A percentile compares a stretch with the other conserved stretches of the same genome.
Conservation (phyloP, 345 rosid species). For the Eucalyptus regnans region DNA sequence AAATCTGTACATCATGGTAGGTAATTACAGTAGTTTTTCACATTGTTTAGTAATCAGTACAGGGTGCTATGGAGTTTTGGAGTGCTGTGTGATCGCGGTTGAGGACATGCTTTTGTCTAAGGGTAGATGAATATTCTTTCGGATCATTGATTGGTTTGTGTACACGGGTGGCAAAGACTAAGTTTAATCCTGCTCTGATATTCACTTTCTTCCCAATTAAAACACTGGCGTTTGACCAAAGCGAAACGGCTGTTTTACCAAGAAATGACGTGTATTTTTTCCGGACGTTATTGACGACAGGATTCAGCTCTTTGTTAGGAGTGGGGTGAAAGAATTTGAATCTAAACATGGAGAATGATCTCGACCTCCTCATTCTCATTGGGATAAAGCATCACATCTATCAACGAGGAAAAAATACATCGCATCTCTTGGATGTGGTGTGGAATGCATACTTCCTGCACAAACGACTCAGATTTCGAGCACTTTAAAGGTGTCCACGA, state of each 20-base stretch:
- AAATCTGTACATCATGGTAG: not conserved
- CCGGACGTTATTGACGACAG: not conserved
- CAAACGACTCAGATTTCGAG: constrained; percentile 26
- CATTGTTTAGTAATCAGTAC: not conserved
- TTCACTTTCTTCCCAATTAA: not conserved
- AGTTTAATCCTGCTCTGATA: not conserved
- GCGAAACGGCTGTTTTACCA: not conserved
- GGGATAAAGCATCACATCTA: not conserved
- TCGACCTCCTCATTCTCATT: not conserved
- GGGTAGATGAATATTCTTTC: not conserved
- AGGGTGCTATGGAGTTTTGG: not conserved
- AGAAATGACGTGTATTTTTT: not conserved
- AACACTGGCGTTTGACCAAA: not conserved
- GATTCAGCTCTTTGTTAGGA: not conserved
- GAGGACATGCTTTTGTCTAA: not conserved
- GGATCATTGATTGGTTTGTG: not conserved
- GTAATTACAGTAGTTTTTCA: not conserved
- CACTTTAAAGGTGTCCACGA: constrained; percentile 60
- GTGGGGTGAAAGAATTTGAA: not conserved
- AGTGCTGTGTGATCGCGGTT: not conserved
- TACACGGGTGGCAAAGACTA: not conserved
- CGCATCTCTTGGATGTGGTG: not conserved
- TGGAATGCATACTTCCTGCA: not conserved
- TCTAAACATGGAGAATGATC: not conserved
- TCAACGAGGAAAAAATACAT: not conserved